Conservation (phyloP, 495 filamentous ascomycete species). For the Aspergillus heteromorphus region DNA sequence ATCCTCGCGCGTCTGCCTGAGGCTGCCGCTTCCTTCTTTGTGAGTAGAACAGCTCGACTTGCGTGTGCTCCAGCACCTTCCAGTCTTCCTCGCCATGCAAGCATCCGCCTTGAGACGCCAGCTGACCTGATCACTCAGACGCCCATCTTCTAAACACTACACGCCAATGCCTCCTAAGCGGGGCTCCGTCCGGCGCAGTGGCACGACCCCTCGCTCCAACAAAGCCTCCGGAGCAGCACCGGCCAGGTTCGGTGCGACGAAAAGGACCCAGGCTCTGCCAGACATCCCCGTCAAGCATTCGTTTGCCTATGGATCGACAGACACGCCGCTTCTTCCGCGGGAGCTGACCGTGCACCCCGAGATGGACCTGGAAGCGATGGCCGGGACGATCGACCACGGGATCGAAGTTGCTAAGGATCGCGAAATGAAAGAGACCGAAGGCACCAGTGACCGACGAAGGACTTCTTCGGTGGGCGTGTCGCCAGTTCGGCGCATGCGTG, state of each 20-base stretch:
- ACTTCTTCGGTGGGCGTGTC: conserved; percentile 8
- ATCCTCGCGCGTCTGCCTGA: neutral
- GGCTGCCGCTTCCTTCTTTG: neutral
- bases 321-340: conserved; percentile 23
- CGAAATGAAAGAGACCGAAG: conserved; percentile 6
- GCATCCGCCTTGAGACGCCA: neutral
- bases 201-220: conserved; percentile 8
- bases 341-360: conserved; percentile 15
- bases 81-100: neutral
- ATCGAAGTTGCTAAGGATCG: conserved; percentile 23
- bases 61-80: neutral
- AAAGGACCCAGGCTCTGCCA: conserved; percentile 17
- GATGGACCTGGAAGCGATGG: conserved; percentile 21
- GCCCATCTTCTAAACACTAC: neutral
- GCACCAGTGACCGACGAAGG: conserved; percentile 10
- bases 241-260: conserved; percentile 4
- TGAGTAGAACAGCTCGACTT: neutral
- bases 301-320: conserved; percentile 30
- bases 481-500: conserved; percentile 22
- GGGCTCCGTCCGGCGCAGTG: conserved; percentile 7
- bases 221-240: conserved; percentile 9
- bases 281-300: conserved; percentile 27
- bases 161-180: conserved; percentile 26
- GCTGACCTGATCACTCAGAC: neutral
- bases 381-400: conserved; percentile 20